Evolutionary conservation across 306 rosid genomes (phyloP).

Genomic region (Glycine soja): DNA sequence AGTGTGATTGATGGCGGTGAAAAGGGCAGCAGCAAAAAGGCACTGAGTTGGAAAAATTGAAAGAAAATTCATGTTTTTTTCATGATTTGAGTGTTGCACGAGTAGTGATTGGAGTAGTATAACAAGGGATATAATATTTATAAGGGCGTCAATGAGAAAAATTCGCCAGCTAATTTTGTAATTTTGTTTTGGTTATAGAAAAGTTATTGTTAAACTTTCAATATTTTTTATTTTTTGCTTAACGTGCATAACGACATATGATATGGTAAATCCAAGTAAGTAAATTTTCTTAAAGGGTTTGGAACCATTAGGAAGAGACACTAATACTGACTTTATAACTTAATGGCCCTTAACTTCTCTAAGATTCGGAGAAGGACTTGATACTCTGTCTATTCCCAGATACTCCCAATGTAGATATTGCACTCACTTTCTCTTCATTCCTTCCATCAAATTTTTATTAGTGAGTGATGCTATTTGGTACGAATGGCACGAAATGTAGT

Average conservation of each 20-base stretch:
- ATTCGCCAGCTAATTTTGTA: slow-evolving; percentile 51
- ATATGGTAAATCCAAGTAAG: slow-evolving; percentile 8
- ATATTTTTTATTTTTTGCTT: not conserved
- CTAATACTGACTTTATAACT: not conserved
- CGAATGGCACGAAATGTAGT: too few species aligned
- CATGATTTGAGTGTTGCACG: slow-evolving; percentile 38
- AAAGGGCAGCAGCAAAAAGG: not conserved
- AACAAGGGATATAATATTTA: slow-evolving; percentile 36
- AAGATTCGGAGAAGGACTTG: not conserved
- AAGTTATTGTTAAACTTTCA: slow-evolving; percentile 31
- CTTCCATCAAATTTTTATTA: not conserved
- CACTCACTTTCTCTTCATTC: slow-evolving; percentile 25
- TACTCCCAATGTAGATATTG: not conserved
- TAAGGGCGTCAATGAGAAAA: slow-evolving; percentile 55
- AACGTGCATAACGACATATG: slow-evolving; percentile 6
- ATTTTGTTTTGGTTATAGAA: slow-evolving; percentile 51
- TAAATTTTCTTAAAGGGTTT: slow-evolving; percentile 19
- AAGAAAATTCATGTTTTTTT: slow-evolving; percentile 51
- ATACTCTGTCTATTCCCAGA: not conserved
- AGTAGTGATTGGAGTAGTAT: slow-evolving; percentile 48
- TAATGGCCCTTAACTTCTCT: not conserved
- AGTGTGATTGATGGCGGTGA: slow-evolving; percentile 11
- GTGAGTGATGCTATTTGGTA: too few species aligned
- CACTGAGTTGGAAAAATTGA: slow-evolving; percentile 48
- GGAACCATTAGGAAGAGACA: not conserved